These are phyloP conservation scores for Globisporangium middletonii DNA, from an alignment of 352 stramenopile genomes.

Conservation along the genomic window DNA sequence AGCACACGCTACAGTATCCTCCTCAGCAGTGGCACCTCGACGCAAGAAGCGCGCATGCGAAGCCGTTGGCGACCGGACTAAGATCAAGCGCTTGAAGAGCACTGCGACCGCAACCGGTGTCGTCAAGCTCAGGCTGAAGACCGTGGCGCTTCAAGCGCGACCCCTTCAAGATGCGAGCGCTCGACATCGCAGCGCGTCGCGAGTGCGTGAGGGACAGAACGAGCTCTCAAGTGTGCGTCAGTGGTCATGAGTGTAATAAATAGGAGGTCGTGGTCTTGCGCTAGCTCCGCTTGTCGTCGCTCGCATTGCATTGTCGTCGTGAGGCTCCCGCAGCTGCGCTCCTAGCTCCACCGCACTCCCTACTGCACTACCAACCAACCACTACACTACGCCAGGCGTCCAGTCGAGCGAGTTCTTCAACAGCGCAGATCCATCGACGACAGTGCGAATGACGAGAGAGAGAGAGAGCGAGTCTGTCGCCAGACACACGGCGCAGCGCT, in stretches of 20 bases:
- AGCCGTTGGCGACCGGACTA: too few relatives aligned
- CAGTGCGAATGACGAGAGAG: background rate
- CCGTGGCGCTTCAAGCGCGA: too few relatives aligned
- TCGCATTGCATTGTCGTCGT: constrained; percentile 10
- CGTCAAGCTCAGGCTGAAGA: too few relatives aligned
- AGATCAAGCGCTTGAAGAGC: too few relatives aligned
- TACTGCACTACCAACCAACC: background rate
- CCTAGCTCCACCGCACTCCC: background rate
- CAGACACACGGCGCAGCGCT: background rate
- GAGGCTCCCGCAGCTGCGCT: background rate
- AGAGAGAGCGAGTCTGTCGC: background rate
- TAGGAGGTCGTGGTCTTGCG: background rate
- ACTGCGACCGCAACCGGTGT: too few relatives aligned
- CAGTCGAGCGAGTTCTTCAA: background rate
- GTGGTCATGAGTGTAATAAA: background rate
- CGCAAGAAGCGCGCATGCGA: too few relatives aligned
- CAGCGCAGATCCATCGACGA: background rate
- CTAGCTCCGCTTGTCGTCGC: background rate
- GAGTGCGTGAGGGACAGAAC: background rate
- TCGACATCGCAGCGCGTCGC: too few relatives aligned
- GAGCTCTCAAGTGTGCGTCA: background rate
- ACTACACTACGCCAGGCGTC: background rate
- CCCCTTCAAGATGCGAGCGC: too few relatives aligned
- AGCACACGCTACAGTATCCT: too few relatives aligned
- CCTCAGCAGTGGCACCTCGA: too few relatives aligned